These are phyloP conservation scores for Aspergillus aculeatus DNA, from an alignment of 2,329 filamentous ascomycete species.

Conservation along the genomic window DNA sequence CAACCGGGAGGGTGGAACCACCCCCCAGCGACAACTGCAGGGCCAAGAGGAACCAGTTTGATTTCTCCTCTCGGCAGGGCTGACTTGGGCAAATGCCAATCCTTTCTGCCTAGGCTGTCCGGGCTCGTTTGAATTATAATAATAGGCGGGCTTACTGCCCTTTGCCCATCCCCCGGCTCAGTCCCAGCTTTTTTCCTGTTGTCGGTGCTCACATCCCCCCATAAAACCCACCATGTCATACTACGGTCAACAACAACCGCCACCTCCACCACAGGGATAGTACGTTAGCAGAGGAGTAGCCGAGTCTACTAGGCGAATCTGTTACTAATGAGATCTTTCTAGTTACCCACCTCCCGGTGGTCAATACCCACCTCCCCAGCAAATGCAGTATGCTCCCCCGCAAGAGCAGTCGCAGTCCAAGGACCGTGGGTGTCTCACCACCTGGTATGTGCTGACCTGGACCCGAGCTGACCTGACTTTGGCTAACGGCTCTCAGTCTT, in stretches of 20 bases:
- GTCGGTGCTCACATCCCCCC: not conserved
- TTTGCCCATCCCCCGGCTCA: not conserved
- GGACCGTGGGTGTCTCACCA: slow-evolving; percentile 21
- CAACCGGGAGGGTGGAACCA: not conserved
- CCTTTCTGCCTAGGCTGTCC: not conserved
- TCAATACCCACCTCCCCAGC: slow-evolving; percentile 10
- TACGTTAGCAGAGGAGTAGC: not conserved
- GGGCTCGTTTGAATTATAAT: not conserved
- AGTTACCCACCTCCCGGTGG: slow-evolving; percentile 17
- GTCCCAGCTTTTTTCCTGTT: not conserved
- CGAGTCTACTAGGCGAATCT: no score
- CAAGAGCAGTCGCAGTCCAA: slow-evolving; percentile 13
- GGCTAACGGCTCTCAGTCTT: slow-evolving; percentile 8
- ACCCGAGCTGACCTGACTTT: not conserved
- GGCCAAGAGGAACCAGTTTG: slow-evolving; percentile 1
- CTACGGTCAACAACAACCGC: not conserved
- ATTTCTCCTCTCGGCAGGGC: not conserved
- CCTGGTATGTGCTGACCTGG: slow-evolving; percentile 11
- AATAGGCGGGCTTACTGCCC: not conserved
- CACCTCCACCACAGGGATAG: slow-evolving; percentile 6
- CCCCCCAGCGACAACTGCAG: not conserved
- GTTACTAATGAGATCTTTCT: not conserved
- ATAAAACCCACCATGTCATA: not conserved
- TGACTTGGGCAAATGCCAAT: not conserved
- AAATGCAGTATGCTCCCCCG: slow-evolving; percentile 21